Evolutionary conservation across 768 basidiomycete species (phyloP).

Genomic region (Leccinum boreale): DNA sequence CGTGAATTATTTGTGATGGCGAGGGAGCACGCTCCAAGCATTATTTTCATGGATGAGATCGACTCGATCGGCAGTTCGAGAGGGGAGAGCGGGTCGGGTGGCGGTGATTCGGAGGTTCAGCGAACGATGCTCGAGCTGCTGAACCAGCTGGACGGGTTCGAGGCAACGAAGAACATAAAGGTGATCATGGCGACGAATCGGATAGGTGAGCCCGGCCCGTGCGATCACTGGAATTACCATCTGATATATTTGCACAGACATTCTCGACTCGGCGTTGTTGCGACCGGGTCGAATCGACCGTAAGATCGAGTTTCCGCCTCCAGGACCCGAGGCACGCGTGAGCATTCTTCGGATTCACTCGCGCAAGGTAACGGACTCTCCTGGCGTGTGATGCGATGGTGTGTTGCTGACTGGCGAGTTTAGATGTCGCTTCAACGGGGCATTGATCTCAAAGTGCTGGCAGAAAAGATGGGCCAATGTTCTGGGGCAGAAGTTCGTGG

Average conservation of each 20-base stretch:
- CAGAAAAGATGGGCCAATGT: slow-evolving; percentile 99
- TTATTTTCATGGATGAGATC: slow-evolving; percentile 99
- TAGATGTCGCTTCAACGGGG: slow-evolving; percentile 98
- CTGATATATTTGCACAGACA: slow-evolving; percentile 51
- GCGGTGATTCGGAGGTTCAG: slow-evolving; percentile 78
- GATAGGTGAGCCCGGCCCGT: slow-evolving; percentile 51
- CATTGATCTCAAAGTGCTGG: slow-evolving; percentile 92
- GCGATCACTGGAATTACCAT: background rate
- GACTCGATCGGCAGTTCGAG: slow-evolving; percentile 94
- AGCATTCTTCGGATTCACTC: slow-evolving; percentile 49
- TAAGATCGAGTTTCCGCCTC: slow-evolving; percentile 46
- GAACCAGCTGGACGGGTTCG: background rate
- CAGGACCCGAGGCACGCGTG: slow-evolving; percentile 93
- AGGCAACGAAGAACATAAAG: background rate
- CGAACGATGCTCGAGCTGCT: background rate
- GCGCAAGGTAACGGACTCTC: slow-evolving; percentile 59
- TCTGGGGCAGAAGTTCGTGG: slow-evolving; percentile 97
- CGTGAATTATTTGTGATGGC: slow-evolving; percentile 99
- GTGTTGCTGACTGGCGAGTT: background rate
- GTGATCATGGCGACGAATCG: slow-evolving; percentile 43
- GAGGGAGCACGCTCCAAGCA: slow-evolving; percentile 92
- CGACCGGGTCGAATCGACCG: slow-evolving; percentile 90
- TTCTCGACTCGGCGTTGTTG: slow-evolving; percentile 89
- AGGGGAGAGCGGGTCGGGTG: slow-evolving; percentile 75
- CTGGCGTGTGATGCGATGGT: background rate